Conservation (phyloP, 805 yeast species). For the Sugiyamaella valdiviana region DNA sequence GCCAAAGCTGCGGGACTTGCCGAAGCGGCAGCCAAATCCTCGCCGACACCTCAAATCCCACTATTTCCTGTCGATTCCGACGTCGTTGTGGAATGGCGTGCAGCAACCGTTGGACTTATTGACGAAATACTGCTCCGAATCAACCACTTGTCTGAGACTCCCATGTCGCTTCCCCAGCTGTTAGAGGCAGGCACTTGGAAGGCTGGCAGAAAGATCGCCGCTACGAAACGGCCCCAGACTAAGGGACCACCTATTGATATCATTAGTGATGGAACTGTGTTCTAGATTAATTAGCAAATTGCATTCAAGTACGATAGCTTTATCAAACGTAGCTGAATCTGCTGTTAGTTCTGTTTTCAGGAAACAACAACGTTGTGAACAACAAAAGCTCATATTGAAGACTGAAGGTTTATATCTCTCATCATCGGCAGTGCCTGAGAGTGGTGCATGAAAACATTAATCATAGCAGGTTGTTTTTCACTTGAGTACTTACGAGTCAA, state of each 20-base stretch:
- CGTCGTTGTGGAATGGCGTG: conserved; percentile 63
- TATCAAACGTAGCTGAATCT: neutral
- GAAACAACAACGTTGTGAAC: neutral
- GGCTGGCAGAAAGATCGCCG: conserved; percentile 58
- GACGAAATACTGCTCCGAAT: conserved; percentile 49
- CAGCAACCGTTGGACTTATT: conserved; percentile 50
- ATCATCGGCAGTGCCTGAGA: conserved; percentile 22
- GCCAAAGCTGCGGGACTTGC: conserved; percentile 19
- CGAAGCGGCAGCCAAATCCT: conserved; percentile 6
- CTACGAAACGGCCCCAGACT: conserved; percentile 40
- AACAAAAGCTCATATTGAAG: conserved; percentile 30
- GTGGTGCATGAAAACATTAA: conserved; percentile 29
- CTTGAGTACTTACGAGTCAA: conserved; percentile 8
- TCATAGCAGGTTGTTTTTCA: conserved; percentile 21
- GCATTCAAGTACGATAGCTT: conserved; percentile 1
- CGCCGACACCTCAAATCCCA: conserved; percentile 36
- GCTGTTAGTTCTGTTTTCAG: neutral
- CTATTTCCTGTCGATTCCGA: conserved; percentile 50
- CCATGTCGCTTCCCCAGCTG: conserved; percentile 46
- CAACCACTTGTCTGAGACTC: conserved; percentile 38
- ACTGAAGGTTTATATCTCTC: conserved; percentile 31
- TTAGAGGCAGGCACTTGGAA: conserved; percentile 68
- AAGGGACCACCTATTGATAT: conserved; percentile 62
- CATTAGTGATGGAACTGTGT: conserved; percentile 59
- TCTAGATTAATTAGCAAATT: conserved; percentile 29